Base-by-base conservation (phyloP, 139 green algal genomes). In the Micractinium conductrix region DNA sequence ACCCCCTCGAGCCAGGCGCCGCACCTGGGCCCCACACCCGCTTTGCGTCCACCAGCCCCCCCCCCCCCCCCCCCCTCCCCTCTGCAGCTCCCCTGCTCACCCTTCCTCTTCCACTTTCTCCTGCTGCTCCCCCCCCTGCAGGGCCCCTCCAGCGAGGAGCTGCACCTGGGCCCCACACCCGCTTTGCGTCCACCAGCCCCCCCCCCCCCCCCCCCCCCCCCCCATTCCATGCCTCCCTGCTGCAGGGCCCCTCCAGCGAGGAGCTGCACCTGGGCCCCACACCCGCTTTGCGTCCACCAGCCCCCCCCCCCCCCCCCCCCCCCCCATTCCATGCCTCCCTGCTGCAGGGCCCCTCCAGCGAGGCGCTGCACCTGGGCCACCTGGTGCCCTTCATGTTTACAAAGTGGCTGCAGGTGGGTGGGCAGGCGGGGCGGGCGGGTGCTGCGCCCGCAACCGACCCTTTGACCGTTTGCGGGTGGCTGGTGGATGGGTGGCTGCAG, bases 341-440 rank as follows among this genome's bases (percentile, higher is more conserved):
- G 2, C 35, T 43, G 28, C 90, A 93, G 83, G 97, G 97, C 2
- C 97, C 97, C 7, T 99, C 97, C 30, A 98, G 94, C 44, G 97
- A 99, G 88, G 91, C 97, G 40, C 91, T 99, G 37, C 97, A 99
- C 89, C 80, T 99, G 80, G 97, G 97, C 26, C 97, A 99, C 85
- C 91, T 99, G 28, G 92, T 99, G 35, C 97, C 97, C 81, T 99
- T 99, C 93, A 94, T 98, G 90, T 99, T 99, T 92, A 98, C 96
- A 26, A 95, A 97, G 89, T 98, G 91, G 81, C 92, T 98, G 65
- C 94, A n/a, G n/a, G n/a, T 96, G 85, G 87, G 24, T 72, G 63
- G 17, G 4, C 4, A 21, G 33, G 4, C 8, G 3, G 5, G 33
- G n/a, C 9, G 8, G 30, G 33, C 65, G 40, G 65, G 4, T 22